A percentile compares a stretch with the other conserved stretches of the same genome.
phyloP scores from a whole-genome alignment of 2,329 filamentous ascomycete species.

The Nemania bipapillata region DNA sequence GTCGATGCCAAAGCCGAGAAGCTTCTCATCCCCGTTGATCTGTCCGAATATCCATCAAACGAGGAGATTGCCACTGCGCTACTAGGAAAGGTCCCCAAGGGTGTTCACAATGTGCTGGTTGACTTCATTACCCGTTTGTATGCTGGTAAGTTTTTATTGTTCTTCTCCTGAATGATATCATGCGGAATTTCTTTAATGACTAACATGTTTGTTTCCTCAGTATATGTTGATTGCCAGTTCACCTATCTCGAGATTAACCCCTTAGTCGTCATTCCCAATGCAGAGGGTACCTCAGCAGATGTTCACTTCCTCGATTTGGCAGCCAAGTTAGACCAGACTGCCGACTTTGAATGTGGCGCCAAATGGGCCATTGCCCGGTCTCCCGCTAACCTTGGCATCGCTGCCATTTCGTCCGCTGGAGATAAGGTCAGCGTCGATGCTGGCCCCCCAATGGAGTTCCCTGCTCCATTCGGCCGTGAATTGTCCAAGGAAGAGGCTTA shows the following conservation, averaged over 20 bases:
- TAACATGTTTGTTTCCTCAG: slow-evolving; percentile 52
- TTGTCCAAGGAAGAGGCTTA: slow-evolving; percentile 99
- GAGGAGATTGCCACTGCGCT: slow-evolving; percentile 86
- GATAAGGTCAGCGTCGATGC: slow-evolving; percentile 92
- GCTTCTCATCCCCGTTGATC: slow-evolving; percentile 95
- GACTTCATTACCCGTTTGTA: slow-evolving; percentile 99
- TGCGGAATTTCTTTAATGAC: background rate
- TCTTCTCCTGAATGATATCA: background rate
- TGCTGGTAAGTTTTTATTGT: slow-evolving; percentile 59
- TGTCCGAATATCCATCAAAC: slow-evolving; percentile 94
- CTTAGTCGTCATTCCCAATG: slow-evolving; percentile 95
- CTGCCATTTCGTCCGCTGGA: slow-evolving; percentile 70
- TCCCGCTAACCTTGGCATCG: slow-evolving; percentile 85
- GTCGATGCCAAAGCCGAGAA: slow-evolving; percentile 99
- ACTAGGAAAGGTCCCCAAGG: slow-evolving; percentile 91
- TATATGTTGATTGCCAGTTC: slow-evolving; percentile 99
- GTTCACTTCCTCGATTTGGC: slow-evolving; percentile 99
- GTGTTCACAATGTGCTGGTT: slow-evolving; percentile 96
- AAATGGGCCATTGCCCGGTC: slow-evolving; percentile 98
- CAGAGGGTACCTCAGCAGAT: slow-evolving; percentile 86
- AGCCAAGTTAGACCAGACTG: slow-evolving; percentile 98
- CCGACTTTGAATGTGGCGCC: slow-evolving; percentile 98
- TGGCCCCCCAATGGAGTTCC: slow-evolving; percentile 98
- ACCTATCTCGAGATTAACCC: slow-evolving; percentile 99
- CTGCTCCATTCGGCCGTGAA: slow-evolving; percentile 97